Evolutionary conservation across 805 yeast genomes (phyloP), one percentile per base, ranked within the genome.

Genomic region (Yarrowia osloensis): DNA sequence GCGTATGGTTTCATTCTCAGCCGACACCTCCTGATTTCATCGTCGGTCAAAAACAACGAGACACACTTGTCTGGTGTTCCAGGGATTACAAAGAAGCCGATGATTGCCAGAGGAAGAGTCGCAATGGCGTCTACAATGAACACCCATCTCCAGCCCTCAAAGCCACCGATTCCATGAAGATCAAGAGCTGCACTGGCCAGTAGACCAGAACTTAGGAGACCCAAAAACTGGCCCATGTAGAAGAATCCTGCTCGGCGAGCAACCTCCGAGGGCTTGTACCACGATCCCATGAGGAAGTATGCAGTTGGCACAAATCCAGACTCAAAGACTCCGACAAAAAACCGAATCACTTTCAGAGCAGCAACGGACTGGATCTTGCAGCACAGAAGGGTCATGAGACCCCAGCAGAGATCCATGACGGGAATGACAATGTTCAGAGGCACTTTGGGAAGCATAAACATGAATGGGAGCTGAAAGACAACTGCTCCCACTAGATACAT

Each of bases 141-240:
- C 73, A 86, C 84, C 91, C 91, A 88, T 78, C 87, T 81, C 91
- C 91, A 88, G 13, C 90, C 86, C 9, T 81, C 80, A 13, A 84
- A 76, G 0, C 90, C 90, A 54, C 74, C 72, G 12, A 73, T 77
- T 33, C 88, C 90, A 65, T 80, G 76, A 70, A 88, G 73, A 44
- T 76, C 70, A 67, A 77, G 82, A 31, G 86, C 81, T 12, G 87
- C 84, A 19, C 88, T 84, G 71, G 87, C 88, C 46, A 88, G 77
- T 68, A 86, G 82, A 50, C 90, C 89, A 1, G 88, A 81, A 17
- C 89, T 85, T 67, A 87, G 77, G 22, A 82, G 77, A 39, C 90
- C 92, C 40, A 88, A 77, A 70, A 82, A 84, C 69, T 86, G 89
- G 47, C 91, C 89, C 52, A 83, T 75, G 71, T 86, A 86, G 77